These are phyloP conservation scores for Diplodia sapinea DNA, from an alignment of 2,329 filamentous ascomycete genomes.

Conservation along the genomic window DNA sequence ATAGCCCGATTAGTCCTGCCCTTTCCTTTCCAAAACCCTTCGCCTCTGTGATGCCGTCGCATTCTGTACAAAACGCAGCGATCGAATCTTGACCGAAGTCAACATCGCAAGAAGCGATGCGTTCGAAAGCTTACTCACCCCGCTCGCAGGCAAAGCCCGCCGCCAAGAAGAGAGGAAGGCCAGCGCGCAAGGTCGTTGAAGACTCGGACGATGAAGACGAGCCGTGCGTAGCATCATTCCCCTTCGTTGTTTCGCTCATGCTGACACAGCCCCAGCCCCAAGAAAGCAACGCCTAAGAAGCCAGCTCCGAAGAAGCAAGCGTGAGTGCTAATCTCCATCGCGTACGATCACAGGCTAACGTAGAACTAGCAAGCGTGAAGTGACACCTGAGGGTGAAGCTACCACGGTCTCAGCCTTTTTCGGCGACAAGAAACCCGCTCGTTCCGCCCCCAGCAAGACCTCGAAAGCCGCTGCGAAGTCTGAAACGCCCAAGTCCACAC, in stretches of 20 bases:
- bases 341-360: constrained; percentile 35
- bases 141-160: constrained; percentile 40
- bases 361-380: constrained; percentile 54
- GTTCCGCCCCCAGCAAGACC: constrained; percentile 51
- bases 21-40: not conserved
- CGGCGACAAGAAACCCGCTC: constrained; percentile 61
- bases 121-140: not conserved
- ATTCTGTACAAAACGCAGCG: not conserved
- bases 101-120: not conserved
- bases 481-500: constrained; percentile 47
- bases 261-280: constrained; percentile 44
- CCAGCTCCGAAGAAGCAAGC: constrained; percentile 62
- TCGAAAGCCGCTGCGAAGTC: constrained; percentile 45
- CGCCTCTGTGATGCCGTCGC: too few species aligned
- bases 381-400: constrained; percentile 58
- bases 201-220: constrained; percentile 77
- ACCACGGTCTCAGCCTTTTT: constrained; percentile 70
- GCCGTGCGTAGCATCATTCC: constrained; percentile 38
- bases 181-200: constrained; percentile 58
- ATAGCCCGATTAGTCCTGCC: not conserved
- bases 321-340: constrained; percentile 41
- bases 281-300: constrained; percentile 61
- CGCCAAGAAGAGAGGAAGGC: constrained; percentile 50
- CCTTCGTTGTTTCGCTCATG: not conserved
- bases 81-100: not conserved